Evolutionary conservation across 495 filamentous ascomycete species (phyloP), one percentile per base, ranked within the genome.

Genomic region (Cetradonia linearis): DNA sequence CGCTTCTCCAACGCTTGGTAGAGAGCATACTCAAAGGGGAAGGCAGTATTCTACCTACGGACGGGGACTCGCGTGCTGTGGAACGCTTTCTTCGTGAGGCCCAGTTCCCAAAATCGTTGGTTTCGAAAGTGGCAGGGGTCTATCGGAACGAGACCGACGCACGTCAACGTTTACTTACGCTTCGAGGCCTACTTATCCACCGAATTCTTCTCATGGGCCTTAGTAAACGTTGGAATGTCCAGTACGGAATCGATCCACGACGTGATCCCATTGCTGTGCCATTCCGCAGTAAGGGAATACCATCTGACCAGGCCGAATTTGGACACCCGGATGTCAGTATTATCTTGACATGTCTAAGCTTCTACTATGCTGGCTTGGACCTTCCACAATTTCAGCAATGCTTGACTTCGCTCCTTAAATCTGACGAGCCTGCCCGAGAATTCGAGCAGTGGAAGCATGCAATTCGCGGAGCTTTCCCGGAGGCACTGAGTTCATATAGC

Each of bases 241-340:
- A 88, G 48, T 89, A 85, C 63, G 86, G 86, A 0, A 73, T 85
- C 36, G 55, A 68, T 58, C 40, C 59, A 3, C 52, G 63, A 10
- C 70, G 70, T 23, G 68, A 68, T 3, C 65, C 60, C 18, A 74
- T 88, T 1, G 86, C 86, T 5, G 85, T 91, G 0, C 87, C 88
- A 0, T 92, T 80, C 59, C 73, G 80, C n/a, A 81, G 82, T 1
- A 92, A 90, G 62, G 86, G 85, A 54, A 78, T 65, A 25, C 86
- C 85, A 1, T 73, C 84, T 0, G 71, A 75, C 0, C 74, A 81
- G 4, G 80, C 87, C 0, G 87, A 91, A 63, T 90, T 86, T 68
- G 83, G 85, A 38, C 86, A 91, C 62, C 86, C 86, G 0, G 86
- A 91, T 66, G 80, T 84, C 0, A 74, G 78, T 36, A 84, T 90